Percentiles rank a stretch among this genome's conserved stretches.
Conservation (phyloP, 2,329 filamentous ascomycete genomes). For the Aspergillus fumigatus region DNA sequence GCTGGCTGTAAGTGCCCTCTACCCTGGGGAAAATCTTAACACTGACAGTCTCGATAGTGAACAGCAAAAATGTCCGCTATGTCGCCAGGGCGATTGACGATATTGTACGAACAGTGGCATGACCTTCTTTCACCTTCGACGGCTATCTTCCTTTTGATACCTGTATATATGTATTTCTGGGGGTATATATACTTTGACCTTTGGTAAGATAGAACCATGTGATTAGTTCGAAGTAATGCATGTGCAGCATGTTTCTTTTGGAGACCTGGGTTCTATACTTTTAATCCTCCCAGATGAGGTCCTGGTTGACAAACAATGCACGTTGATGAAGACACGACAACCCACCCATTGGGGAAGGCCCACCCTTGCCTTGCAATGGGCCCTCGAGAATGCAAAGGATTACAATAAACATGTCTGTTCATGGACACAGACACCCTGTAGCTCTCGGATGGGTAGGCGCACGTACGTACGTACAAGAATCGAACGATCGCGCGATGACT, state of each 20-base stretch:
- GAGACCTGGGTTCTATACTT: too few relatives aligned
- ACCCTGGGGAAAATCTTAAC: neutral
- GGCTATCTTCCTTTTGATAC: neutral
- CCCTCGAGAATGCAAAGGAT: too few relatives aligned
- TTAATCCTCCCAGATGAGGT: too few relatives aligned
- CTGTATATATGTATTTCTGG: neutral
- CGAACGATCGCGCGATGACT: neutral
- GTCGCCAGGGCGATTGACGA: constrained; percentile 15
- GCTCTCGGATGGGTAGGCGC: too few relatives aligned
- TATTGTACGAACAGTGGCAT: constrained; percentile 10
- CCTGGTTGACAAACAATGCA: too few relatives aligned
- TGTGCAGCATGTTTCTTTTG: too few relatives aligned
- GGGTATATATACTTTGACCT: neutral
- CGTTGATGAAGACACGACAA: too few relatives aligned
- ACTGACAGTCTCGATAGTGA: constrained; percentile 7
- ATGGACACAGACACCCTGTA: too few relatives aligned
- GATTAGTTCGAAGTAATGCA: neutral
- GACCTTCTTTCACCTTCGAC: neutral
- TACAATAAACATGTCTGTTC: too few relatives aligned
- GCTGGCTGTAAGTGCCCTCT: constrained; percentile 13
- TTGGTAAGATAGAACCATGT: neutral
- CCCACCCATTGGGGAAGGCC: too few relatives aligned
- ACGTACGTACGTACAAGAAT: neutral
- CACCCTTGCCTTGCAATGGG: too few relatives aligned
- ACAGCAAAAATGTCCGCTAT: constrained; percentile 12